Conservation (phyloP, 176 grass and related monocot species). For the Aechmea fasciata region DNA sequence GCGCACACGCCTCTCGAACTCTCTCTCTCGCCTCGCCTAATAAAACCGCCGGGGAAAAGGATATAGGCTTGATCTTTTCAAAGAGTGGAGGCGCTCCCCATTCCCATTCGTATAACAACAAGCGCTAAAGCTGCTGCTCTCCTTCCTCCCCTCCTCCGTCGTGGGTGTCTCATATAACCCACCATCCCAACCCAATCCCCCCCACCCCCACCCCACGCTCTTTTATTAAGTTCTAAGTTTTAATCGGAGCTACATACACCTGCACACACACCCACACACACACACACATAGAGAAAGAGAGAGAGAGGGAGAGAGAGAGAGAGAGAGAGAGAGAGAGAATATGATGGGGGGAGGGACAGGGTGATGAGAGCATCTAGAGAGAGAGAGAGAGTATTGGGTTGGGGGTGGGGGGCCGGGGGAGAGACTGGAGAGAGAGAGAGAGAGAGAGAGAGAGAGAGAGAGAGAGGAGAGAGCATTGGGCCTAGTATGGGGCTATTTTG, state of each 20-base stretch:
- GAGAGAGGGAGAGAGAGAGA: too few species aligned
- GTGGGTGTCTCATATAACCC: background rate
- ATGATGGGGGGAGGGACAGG: too few species aligned
- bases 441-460: background rate
- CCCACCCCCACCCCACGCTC: background rate
- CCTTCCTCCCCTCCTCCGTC: background rate
- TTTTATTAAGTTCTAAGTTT: background rate
- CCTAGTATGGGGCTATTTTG: background rate
- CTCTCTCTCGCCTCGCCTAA: background rate
- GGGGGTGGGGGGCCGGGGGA: too few species aligned
- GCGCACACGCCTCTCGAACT: slow-evolving; percentile 6
- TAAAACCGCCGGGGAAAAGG: slow-evolving; percentile 12
- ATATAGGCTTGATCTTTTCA: background rate
- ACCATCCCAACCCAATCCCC: background rate
- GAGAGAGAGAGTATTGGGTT: too few species aligned
- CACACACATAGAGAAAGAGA: too few species aligned
- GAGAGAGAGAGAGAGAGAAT: background rate
- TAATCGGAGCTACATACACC: too few species aligned
- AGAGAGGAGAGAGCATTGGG: background rate
- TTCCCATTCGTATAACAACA: background rate
- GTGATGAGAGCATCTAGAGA: too few species aligned
- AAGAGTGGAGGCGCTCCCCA: background rate
- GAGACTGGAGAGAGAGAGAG: too few species aligned
- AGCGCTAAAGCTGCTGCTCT: background rate
- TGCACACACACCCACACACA: too few species aligned